phyloP scores from a whole-genome alignment of 768 basidiomycete genomes.

The Cystofilobasidium bisporidii region DNA sequence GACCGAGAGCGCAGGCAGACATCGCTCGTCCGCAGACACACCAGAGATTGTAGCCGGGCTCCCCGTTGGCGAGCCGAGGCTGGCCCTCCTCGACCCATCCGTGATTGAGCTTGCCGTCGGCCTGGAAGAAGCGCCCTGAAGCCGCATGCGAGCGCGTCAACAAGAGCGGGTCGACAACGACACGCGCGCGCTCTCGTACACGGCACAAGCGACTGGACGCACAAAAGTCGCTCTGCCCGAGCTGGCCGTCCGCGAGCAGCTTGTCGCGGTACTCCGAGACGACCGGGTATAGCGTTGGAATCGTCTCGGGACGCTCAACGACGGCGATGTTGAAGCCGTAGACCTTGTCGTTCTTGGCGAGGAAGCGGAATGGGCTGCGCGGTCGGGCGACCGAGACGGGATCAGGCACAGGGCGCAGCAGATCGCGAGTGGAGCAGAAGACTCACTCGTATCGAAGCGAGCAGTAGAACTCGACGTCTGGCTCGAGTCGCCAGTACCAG shows the following conservation, averaged over 20 bases:
- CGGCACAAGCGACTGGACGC: too few relatives aligned
- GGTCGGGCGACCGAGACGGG: not conserved
- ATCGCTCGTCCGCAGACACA: too few relatives aligned
- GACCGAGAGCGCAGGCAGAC: too few relatives aligned
- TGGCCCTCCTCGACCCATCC: slow-evolving; percentile 6
- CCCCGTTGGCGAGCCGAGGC: not conserved
- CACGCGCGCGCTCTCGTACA: too few relatives aligned
- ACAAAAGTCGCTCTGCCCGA: slow-evolving; percentile 13
- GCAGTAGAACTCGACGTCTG: slow-evolving; percentile 25
- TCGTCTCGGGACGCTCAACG: slow-evolving; percentile 15
- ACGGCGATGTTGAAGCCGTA: slow-evolving; percentile 27
- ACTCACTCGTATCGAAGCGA: slow-evolving; percentile 21
- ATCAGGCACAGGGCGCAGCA: too few relatives aligned
- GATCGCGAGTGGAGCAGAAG: not conserved
- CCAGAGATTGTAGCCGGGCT: slow-evolving; percentile 19
- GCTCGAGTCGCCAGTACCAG: slow-evolving; percentile 26
- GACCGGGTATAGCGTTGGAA: slow-evolving; percentile 17
- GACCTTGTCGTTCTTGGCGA: slow-evolving; percentile 21
- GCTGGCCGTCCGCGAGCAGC: slow-evolving; percentile 8
- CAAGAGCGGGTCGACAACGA: too few relatives aligned
- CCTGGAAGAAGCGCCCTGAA: slow-evolving; percentile 24
- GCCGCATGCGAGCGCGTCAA: too few relatives aligned
- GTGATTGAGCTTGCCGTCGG: slow-evolving; percentile 22
- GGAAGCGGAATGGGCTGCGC: slow-evolving; percentile 22
- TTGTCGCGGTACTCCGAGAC: slow-evolving; percentile 10